Conservation (phyloP, 352 stramenopile species). For the Phytophthora pseudosyringae region DNA sequence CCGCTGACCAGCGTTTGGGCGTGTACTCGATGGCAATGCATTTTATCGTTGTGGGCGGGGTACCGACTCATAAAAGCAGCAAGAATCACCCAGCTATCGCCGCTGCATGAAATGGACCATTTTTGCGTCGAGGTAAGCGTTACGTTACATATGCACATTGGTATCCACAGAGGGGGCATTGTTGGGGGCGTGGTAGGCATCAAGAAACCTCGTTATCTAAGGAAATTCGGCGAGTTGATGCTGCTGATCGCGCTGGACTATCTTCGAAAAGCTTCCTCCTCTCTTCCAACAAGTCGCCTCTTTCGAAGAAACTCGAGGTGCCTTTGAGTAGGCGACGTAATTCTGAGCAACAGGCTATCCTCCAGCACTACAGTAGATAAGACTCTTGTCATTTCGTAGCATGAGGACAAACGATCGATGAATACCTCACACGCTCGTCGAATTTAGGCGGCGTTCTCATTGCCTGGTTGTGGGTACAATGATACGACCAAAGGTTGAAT, state of each 20-base stretch:
- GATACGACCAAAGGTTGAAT: constrained; percentile 13
- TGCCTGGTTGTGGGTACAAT: constrained; percentile 2
- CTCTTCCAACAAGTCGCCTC: constrained; percentile 54
- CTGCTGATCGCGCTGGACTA: constrained; percentile 59
- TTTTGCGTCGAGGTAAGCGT: constrained; percentile 75
- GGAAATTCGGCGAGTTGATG: constrained; percentile 20
- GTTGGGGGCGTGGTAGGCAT: constrained; percentile 85
- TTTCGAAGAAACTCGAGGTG: constrained; percentile 56
- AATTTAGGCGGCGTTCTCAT: constrained; percentile 3
- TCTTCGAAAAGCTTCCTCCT: constrained; percentile 56
- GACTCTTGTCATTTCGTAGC: constrained; percentile 38
- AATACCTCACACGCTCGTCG: constrained; percentile 1
- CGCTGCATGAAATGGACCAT: constrained; percentile 79
- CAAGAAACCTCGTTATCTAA: constrained; percentile 87
- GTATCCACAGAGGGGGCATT: constrained; percentile 84
- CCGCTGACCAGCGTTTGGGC: constrained; percentile 84
- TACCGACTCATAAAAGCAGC: constrained; percentile 75
- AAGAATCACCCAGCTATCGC: constrained; percentile 79
- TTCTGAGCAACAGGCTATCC: constrained; percentile 27
- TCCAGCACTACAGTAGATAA: background rate
- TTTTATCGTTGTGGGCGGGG: constrained; percentile 82
- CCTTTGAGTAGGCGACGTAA: constrained; percentile 25
- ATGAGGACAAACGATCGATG: constrained; percentile 40
- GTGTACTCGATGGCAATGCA: constrained; percentile 91
- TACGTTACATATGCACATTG: constrained; percentile 86